phyloP scores from a whole-genome alignment of 2,329 filamentous ascomycete species.

The Sphaceloma murrayae region DNA sequence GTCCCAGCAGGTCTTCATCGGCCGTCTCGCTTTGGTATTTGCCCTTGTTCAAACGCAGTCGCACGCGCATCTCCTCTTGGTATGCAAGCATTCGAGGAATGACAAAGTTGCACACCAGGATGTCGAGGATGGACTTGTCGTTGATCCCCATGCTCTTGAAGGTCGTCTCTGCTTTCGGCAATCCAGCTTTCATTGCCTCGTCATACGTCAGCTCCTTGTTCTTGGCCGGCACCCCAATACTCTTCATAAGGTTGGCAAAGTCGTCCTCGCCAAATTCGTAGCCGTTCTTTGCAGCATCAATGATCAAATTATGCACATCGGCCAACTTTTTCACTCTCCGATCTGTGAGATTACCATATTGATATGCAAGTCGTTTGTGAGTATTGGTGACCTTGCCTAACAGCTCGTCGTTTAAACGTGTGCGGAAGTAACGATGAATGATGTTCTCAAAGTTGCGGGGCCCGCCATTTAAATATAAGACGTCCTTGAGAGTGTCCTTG shows the following conservation, averaged over 20 bases:
- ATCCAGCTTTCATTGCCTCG: constrained; percentile 21
- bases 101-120: constrained; percentile 33
- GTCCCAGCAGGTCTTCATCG: constrained; percentile 17
- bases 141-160: constrained; percentile 13
- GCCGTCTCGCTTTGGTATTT: not conserved
- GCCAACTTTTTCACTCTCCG: constrained; percentile 22
- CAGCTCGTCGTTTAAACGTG: constrained; percentile 40
- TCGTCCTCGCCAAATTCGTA: constrained; percentile 39
- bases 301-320: constrained; percentile 34
- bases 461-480: constrained; percentile 29
- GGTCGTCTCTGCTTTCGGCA: constrained; percentile 17
- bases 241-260: constrained; percentile 45
- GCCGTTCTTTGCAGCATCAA: constrained; percentile 39
- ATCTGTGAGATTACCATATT: constrained; percentile 26
- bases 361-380: constrained; percentile 55
- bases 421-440: constrained; percentile 1
- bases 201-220: constrained; percentile 32
- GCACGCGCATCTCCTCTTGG: constrained; percentile 17
- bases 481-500: constrained; percentile 37
- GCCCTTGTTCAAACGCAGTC: constrained; percentile 11
- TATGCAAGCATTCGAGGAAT: constrained; percentile 21
- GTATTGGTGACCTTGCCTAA: constrained; percentile 56
- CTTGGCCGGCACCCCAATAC: constrained; percentile 40
- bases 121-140: constrained; percentile 50
- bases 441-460: constrained; percentile 1